A percentile compares a stretch with the other conserved stretches of the same genome.
phyloP scores from a whole-genome alignment of 2,329 filamentous ascomycete species.

The Zymoseptoria pseudotritici region DNA sequence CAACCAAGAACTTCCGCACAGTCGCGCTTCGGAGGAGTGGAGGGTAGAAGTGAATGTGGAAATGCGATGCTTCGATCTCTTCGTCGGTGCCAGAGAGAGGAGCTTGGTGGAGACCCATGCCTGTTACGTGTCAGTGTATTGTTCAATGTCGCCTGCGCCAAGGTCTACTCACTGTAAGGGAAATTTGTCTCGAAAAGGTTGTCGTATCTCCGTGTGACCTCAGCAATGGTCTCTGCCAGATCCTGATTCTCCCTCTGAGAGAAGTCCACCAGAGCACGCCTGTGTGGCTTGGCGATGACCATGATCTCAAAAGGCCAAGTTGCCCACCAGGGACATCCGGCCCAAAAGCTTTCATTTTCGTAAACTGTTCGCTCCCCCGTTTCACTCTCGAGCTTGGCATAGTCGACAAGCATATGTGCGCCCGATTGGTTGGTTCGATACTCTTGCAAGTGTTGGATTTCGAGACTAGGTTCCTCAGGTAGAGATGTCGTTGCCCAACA shows the following conservation, averaged over 20 bases:
- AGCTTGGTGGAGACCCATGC: constrained; percentile 93
- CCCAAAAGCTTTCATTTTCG: constrained; percentile 76
- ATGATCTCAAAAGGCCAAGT: constrained; percentile 96
- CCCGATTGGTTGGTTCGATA: constrained; percentile 69
- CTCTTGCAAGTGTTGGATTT: constrained; percentile 68
- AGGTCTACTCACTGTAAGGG: constrained; percentile 65
- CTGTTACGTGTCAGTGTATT: constrained; percentile 30
- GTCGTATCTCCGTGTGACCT: constrained; percentile 86
- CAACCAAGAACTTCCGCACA: constrained; percentile 91
- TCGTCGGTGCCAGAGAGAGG: constrained; percentile 74
- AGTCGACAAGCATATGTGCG: constrained; percentile 74
- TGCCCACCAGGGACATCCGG: constrained; percentile 95
- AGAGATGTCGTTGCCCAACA: constrained; percentile 89
- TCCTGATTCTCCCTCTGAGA: constrained; percentile 60
- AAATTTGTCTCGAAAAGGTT: constrained; percentile 96
- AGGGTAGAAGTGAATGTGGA: constrained; percentile 98
- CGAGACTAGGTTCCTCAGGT: constrained; percentile 79
- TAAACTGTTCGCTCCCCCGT: constrained; percentile 83
- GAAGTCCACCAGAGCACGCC: constrained; percentile 78
- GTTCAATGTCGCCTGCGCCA: neutral
- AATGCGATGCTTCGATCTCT: constrained; percentile 78
- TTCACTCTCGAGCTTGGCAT: constrained; percentile 70
- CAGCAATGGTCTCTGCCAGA: constrained; percentile 77
- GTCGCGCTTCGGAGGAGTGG: constrained; percentile 86
- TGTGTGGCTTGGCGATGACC: constrained; percentile 75